These are phyloP conservation scores for Acanthamoeba healyi DNA, from an alignment of 208 protist species.

Conservation along the genomic window DNA sequence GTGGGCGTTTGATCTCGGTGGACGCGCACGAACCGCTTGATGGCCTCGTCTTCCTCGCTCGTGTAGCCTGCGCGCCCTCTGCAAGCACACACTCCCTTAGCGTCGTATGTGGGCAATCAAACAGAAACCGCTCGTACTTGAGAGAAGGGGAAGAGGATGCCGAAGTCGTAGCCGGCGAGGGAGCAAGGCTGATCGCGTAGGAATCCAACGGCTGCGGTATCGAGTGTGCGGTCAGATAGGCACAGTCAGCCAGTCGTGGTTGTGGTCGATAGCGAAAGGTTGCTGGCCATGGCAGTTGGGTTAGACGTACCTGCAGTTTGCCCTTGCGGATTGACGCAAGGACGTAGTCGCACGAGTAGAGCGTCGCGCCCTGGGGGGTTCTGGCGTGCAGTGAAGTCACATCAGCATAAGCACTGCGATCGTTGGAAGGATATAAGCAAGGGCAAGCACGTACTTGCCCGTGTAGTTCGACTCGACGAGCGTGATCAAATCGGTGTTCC, in stretches of 20 bases:
- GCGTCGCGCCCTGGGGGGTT: not conserved
- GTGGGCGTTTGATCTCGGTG: not conserved
- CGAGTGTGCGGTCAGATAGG: not conserved
- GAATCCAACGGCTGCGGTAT: not conserved
- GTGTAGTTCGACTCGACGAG: not conserved
- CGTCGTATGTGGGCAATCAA: not conserved
- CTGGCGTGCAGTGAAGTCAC: not conserved
- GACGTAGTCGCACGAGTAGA: conserved; percentile 20
- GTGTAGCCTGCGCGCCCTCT: conserved; percentile 14
- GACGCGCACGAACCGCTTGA: not conserved
- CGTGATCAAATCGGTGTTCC: not conserved
- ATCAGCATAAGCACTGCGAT: not conserved
- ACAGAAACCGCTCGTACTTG: no score
- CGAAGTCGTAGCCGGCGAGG: not conserved
- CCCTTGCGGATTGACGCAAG: not conserved
- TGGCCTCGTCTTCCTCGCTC: not conserved
- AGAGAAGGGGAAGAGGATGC: no score
- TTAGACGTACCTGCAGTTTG: not conserved
- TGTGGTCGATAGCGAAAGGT: no score
- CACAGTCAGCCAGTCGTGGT: no score
- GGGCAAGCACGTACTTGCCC: not conserved
- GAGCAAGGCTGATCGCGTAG: not conserved
- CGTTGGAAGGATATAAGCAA: no score
- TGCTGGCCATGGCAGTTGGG: no score
- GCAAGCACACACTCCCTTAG: not conserved